These are phyloP conservation scores for Solanum medicagineum DNA, from an alignment of 257 asterid genomes.

Conservation along the genomic window DNA sequence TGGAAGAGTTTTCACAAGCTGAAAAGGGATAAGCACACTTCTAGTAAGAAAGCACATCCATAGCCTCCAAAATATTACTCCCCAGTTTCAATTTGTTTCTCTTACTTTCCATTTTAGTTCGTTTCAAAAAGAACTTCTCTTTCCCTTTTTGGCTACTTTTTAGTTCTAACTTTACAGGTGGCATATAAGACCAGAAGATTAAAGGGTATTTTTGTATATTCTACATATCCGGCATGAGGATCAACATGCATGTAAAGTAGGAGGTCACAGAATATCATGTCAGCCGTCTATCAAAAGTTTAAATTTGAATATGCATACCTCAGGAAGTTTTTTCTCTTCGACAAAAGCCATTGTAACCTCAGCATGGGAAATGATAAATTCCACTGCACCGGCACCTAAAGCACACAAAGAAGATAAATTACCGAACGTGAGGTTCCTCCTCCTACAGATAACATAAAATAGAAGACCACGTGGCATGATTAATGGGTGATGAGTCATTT, in stretches of 20 bases:
- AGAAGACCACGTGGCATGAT: neutral
- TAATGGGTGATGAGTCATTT: neutral
- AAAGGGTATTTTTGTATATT: too few relatives aligned
- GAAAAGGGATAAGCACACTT: constrained; percentile 20
- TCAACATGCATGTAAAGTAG: neutral
- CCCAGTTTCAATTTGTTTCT: too few relatives aligned
- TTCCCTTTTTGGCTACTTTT: too few relatives aligned
- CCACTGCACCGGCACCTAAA: constrained; percentile 92
- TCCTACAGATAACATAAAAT: neutral
- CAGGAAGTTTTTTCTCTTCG: constrained; percentile 82
- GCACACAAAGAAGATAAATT: constrained; percentile 10
- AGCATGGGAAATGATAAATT: constrained; percentile 90
- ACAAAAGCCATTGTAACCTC: constrained; percentile 80
- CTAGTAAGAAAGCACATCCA: constrained; percentile 9
- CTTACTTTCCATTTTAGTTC: too few relatives aligned
- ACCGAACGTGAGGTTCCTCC: neutral
- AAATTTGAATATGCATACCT: constrained; percentile 30
- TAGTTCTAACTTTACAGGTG: too few relatives aligned
- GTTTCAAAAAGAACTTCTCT: too few relatives aligned
- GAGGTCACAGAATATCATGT: neutral
- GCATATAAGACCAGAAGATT: too few relatives aligned
- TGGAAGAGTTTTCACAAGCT: constrained; percentile 81
- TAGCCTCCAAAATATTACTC: neutral
- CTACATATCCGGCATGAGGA: neutral
- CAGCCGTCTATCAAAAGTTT: neutral